phyloP scores from a whole-genome alignment of 2,329 filamentous ascomycete species.

The Aureobasidium leucospermi region DNA sequence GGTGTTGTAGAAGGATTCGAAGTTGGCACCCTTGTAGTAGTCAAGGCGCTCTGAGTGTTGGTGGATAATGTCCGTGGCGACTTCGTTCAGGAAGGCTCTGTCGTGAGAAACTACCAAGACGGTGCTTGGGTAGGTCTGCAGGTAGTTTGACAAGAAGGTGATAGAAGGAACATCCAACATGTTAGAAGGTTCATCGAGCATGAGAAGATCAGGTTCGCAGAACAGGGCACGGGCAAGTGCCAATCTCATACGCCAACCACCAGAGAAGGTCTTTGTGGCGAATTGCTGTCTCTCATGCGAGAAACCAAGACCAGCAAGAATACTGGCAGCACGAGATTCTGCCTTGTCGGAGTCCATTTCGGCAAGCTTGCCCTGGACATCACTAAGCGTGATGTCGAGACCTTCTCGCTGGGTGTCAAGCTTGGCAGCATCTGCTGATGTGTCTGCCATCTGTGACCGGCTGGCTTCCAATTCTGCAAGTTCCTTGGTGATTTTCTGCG shows the following conservation, averaged over 20 bases:
- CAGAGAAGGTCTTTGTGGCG: conserved; percentile 95
- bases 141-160: conserved; percentile 92
- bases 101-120: conserved; percentile 97
- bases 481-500: conserved; percentile 63
- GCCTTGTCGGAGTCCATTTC: conserved; percentile 99
- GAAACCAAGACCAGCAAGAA: conserved; percentile 94
- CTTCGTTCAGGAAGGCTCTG: conserved; percentile 96
- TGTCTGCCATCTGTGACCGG: conserved; percentile 76
- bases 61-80: conserved; percentile 98
- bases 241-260: conserved; percentile 98
- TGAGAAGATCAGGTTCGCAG: conserved; percentile 89
- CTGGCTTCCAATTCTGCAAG: conserved; percentile 71
- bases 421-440: conserved; percentile 76
- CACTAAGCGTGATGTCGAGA: conserved; percentile 80
- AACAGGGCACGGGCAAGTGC: conserved; percentile 91
- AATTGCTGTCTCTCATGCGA: conserved; percentile 85
- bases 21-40: conserved; percentile 98
- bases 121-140: conserved; percentile 89
- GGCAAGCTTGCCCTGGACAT: conserved; percentile 83
- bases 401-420: conserved; percentile 84
- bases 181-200: conserved; percentile 99
- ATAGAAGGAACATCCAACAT: conserved; percentile 99
- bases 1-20: conserved; percentile 92
- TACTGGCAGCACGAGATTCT: conserved; percentile 89
- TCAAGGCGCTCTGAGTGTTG: conserved; percentile 95